phyloP scores from a whole-genome alignment of 768 basidiomycete species.

The Lanmaoa pseudosensibilis region DNA sequence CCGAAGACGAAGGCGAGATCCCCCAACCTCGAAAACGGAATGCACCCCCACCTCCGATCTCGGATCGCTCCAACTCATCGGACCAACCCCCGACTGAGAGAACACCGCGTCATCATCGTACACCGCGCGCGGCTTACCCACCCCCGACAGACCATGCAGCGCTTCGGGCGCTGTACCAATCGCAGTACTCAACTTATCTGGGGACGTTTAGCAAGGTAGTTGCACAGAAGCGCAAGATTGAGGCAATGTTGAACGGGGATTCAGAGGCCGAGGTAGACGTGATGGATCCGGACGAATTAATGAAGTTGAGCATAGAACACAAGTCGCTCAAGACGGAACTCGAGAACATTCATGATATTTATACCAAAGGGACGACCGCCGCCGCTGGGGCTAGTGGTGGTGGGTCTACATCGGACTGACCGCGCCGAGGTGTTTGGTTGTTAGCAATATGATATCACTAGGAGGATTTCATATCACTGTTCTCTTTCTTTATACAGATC shows the following conservation, averaged over 20 bases:
- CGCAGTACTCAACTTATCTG: constrained; percentile 53
- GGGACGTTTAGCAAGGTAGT: constrained; percentile 45
- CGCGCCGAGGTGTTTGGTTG: background rate
- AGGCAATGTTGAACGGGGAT: constrained; percentile 52
- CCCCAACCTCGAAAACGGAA: constrained; percentile 29
- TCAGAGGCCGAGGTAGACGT: constrained; percentile 57
- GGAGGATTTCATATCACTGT: background rate
- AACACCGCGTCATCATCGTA: constrained; percentile 23
- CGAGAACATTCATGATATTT: constrained; percentile 46
- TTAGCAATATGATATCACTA: background rate
- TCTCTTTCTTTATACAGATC: background rate
- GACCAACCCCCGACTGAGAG: constrained; percentile 18
- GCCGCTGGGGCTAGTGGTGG: too few species aligned
- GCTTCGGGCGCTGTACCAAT: constrained; percentile 54
- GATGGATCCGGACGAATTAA: constrained; percentile 53
- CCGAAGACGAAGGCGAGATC: constrained; percentile 56
- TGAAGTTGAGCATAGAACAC: constrained; percentile 45
- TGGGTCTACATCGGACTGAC: constrained; percentile 18
- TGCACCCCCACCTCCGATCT: constrained; percentile 27
- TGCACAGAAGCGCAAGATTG: constrained; percentile 51
- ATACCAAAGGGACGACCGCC: constrained; percentile 22
- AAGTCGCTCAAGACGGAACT: constrained; percentile 53
- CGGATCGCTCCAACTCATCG: constrained; percentile 26
- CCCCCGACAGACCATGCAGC: constrained; percentile 49
- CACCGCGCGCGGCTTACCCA: constrained; percentile 34